Evolutionary conservation across 345 rosid genomes (phyloP), one percentile per base, ranked within the genome.

Genomic region (Arabis alpina): DNA sequence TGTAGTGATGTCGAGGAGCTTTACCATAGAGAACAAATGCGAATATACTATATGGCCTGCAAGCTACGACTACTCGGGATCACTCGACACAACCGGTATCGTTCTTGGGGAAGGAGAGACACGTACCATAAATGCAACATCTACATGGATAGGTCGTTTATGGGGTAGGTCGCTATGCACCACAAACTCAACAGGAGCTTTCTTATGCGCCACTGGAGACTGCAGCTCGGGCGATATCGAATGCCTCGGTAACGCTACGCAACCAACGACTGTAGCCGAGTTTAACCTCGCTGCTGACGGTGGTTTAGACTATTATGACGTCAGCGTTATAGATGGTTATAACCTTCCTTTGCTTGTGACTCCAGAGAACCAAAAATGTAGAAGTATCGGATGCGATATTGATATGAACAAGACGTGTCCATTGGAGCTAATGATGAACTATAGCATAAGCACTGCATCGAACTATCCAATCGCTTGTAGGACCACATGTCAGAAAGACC

Each of bases 91-190:
- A 24, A 85, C 88, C 10, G 88, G 88, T 4, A 85, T 86, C n/a
- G 76, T 64, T 54, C 67, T 89, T 6, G 57, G 66, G 14, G 48
- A 80, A 23, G 70, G 74, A 19, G 69, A 70, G 8, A 13, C 75
- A 1, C 66, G 24, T n/a, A 15, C 71, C 47, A 23, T 85, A 1
- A 23, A 32, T 0, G 73, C 79, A 10, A 47, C 76, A 3, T 68
- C 81, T 4, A 76, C 81, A 5, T 85, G 87, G 89, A 61, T 77
- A 1, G 91, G 90, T 52, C 78, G 85, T 3, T 0, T 86, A 2
- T 85, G 95, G 95, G 95, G 72, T 11, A 66, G 90, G 30, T 76
- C 92, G 3, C 54, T 34, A 1, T 86, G 92, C 67, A 0, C 65
- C 19, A 19, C 57, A 0, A 75, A 76, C 44, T 8, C 78, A 12